Evolutionary conservation across 345 rosid species (phyloP).

Genomic region (Psidium friedrichsthalianum): DNA sequence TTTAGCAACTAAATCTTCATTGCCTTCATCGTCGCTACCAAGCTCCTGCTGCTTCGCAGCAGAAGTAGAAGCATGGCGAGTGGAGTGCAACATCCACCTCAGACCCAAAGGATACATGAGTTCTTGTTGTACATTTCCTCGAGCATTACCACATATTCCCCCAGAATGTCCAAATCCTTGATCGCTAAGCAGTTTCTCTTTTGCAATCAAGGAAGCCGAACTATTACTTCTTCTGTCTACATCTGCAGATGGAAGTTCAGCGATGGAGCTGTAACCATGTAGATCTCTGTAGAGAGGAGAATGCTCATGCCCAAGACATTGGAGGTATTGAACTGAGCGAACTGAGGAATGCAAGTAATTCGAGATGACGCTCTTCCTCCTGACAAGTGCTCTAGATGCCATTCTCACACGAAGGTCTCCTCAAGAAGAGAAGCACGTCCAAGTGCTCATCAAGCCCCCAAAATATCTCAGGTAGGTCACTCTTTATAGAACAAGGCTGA

Average conservation of each 20-base stretch:
- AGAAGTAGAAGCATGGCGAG: conserved; percentile 48
- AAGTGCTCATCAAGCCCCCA: neutral
- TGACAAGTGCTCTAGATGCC: conserved; percentile 64
- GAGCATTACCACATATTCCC: conserved; percentile 11
- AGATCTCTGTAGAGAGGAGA: conserved; percentile 14
- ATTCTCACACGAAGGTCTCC: conserved; percentile 19
- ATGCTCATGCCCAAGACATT: conserved; percentile 13
- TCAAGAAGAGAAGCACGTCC: conserved; percentile 5
- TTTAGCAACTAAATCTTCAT: conserved; percentile 21
- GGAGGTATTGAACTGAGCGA: conserved; percentile 30
- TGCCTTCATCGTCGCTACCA: conserved; percentile 44
- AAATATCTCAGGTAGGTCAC: neutral
- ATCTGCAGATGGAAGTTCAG: conserved; percentile 2
- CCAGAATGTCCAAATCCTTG: conserved; percentile 10
- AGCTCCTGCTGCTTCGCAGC: conserved; percentile 47
- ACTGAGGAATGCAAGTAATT: conserved; percentile 29
- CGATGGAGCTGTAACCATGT: conserved; percentile 6
- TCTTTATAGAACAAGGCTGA: neutral
- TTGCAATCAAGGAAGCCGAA: neutral
- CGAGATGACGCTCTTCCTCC: conserved; percentile 39
- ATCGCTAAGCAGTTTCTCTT: conserved; percentile 9
- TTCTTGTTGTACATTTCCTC: conserved; percentile 15
- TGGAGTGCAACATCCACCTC: conserved; percentile 16
- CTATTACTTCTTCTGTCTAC: conserved; percentile 4
- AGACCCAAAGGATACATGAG: conserved; percentile 14